These are phyloP conservation scores for Aspergillus biplanus DNA, from an alignment of 495 filamentous ascomycete species.

Conservation along the genomic window DNA sequence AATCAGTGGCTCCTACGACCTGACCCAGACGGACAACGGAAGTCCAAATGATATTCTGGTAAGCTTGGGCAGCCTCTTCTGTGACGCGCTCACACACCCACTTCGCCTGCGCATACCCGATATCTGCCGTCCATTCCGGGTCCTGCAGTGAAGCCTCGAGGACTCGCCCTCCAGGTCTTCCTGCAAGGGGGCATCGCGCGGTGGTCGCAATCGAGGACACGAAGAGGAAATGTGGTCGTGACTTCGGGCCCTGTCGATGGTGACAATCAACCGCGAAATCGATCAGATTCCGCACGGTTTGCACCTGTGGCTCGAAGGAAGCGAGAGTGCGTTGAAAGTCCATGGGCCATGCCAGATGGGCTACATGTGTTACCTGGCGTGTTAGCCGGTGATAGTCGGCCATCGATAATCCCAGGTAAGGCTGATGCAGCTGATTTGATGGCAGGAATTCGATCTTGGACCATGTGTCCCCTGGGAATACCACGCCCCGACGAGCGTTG, in stretches of 20 bases:
- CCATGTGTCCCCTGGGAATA: slow-evolving; percentile 19
- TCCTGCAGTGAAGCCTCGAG: background rate
- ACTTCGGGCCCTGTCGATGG: slow-evolving; percentile 14
- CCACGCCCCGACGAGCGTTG: slow-evolving; percentile 37
- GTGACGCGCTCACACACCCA: background rate
- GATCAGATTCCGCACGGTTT: slow-evolving; percentile 46
- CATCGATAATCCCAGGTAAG: slow-evolving; percentile 46
- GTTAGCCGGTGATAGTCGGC: slow-evolving; percentile 41
- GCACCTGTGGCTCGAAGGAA: slow-evolving; percentile 52
- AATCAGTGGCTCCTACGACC: background rate
- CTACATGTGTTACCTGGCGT: slow-evolving; percentile 48
- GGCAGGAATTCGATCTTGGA: slow-evolving; percentile 30
- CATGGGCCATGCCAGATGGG: slow-evolving; percentile 63
- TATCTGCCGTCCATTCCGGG: background rate
- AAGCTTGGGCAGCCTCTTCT: background rate
- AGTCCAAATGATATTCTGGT: background rate
- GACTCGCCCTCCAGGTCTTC: background rate
- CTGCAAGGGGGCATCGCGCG: slow-evolving; percentile 28
- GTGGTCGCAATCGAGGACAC: slow-evolving; percentile 57
- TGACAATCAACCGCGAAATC: slow-evolving; percentile 41
- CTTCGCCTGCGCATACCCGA: slow-evolving; percentile 5
- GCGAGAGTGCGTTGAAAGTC: slow-evolving; percentile 44
- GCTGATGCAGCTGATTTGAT: slow-evolving; percentile 47
- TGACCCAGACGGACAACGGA: slow-evolving; percentile 1
- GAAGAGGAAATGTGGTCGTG: slow-evolving; percentile 48